Conservation (phyloP, 1,284 basidiomycete genomes). For the Apiotrichum domesticum region DNA sequence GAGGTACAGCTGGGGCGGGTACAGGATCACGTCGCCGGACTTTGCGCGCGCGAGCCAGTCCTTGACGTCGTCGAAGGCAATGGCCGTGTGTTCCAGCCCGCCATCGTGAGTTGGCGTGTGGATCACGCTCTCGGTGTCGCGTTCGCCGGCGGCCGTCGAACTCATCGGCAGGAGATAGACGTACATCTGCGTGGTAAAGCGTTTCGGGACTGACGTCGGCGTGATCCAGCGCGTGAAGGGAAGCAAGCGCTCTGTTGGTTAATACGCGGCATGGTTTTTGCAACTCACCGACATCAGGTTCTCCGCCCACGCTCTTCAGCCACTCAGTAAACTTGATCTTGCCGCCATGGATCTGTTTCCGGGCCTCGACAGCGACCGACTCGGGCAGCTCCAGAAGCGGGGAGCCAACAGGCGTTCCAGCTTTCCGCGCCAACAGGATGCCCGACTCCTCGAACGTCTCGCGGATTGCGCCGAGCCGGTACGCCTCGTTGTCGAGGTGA, state of each 20-base stretch:
- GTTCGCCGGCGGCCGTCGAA: not conserved
- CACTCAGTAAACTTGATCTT: slow-evolving; percentile 13
- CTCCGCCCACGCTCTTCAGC: slow-evolving; percentile 8
- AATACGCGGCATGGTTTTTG: not conserved
- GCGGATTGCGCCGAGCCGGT: slow-evolving; percentile 14
- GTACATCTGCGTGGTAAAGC: slow-evolving; percentile 19
- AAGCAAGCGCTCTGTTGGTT: slow-evolving; percentile 9
- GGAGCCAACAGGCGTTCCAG: not conserved
- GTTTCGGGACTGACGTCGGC: slow-evolving; percentile 13
- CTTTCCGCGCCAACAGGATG: slow-evolving; percentile 12
- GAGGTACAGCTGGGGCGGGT: slow-evolving; percentile 16
- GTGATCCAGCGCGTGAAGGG: slow-evolving; percentile 22
- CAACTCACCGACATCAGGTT: slow-evolving; percentile 6
- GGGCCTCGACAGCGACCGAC: slow-evolving; percentile 1
- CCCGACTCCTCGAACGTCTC: slow-evolving; percentile 20
- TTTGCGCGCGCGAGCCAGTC: slow-evolving; percentile 6
- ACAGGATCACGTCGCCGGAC: slow-evolving; percentile 9
- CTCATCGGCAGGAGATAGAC: slow-evolving; percentile 12
- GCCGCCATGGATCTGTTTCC: slow-evolving; percentile 13
- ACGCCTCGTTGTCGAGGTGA: slow-evolving; percentile 9
- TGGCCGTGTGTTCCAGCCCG: slow-evolving; percentile 16
- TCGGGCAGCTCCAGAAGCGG: slow-evolving; percentile 5
- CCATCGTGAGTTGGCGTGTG: slow-evolving; percentile 10
- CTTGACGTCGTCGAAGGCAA: not conserved
- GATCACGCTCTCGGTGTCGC: not conserved